Percentiles rank a stretch among this genome's conserved stretches.
phyloP scores from a whole-genome alignment of 2,329 filamentous ascomycete species.

The Metarhizium guizhouense region DNA sequence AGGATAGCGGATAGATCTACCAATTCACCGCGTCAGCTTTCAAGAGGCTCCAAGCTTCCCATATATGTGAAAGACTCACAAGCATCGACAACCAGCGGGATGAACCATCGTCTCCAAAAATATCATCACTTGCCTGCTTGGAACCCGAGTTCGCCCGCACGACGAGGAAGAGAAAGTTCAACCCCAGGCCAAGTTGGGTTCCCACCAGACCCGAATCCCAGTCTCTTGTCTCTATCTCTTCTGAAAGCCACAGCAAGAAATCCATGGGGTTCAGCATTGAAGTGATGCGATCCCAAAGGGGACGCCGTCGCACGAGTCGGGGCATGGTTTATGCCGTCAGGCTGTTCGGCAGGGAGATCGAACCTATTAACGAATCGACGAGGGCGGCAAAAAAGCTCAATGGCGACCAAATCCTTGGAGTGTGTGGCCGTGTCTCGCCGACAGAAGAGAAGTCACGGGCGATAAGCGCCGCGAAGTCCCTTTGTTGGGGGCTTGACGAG shows the following conservation, averaged over 20 bases:
- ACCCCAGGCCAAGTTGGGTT: conserved; percentile 60
- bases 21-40: not conserved
- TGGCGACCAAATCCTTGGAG: not conserved
- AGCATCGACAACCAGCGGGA: conserved; percentile 54
- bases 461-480: conserved; percentile 1
- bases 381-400: not conserved
- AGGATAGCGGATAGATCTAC: conserved; percentile 63
- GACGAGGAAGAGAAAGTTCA: conserved; percentile 75
- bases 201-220: conserved; percentile 80
- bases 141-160: conserved; percentile 67
- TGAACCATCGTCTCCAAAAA: conserved; percentile 67
- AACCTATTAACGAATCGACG: not conserved
- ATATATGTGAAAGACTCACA: conserved; percentile 28
- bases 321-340: conserved; percentile 42
- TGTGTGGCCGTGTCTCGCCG: not conserved
- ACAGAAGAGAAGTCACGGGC: not conserved
- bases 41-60: not conserved
- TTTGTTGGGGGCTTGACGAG: not conserved
- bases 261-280: conserved; percentile 80
- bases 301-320: conserved; percentile 70
- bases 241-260: conserved; percentile 81
- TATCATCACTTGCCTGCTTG: conserved; percentile 57
- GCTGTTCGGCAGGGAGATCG: not conserved
- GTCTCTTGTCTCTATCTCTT: conserved; percentile 84
- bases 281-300: conserved; percentile 72